phyloP scores from a whole-genome alignment of 768 basidiomycete species.

The Multifurca ochricompacta region DNA sequence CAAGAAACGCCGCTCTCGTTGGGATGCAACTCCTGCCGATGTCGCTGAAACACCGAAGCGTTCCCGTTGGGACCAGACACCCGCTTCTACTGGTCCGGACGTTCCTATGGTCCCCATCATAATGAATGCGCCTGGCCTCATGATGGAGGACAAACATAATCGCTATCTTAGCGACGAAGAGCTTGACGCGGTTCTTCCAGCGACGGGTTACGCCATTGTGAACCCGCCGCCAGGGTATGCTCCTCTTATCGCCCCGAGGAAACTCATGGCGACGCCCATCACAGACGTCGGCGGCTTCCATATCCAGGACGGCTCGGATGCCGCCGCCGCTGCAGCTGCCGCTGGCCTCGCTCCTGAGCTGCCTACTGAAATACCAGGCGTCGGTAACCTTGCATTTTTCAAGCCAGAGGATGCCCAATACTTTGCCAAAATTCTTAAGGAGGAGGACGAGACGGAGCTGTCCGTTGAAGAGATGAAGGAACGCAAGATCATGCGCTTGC shows the following conservation, averaged over 20 bases:
- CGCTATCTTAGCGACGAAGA: slow-evolving; percentile 96
- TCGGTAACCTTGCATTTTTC: slow-evolving; percentile 95
- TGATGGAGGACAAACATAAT: slow-evolving; percentile 94
- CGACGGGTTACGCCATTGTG: slow-evolving; percentile 82
- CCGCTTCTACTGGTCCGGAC: slow-evolving; percentile 50
- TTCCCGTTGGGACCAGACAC: slow-evolving; percentile 97
- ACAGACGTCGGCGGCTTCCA: slow-evolving; percentile 81
- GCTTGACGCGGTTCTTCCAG: slow-evolving; percentile 82
- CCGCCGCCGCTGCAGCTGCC: slow-evolving; percentile 79
- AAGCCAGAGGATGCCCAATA: slow-evolving; percentile 98
- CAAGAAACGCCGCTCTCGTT: slow-evolving; percentile 89
- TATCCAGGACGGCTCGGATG: slow-evolving; percentile 91
- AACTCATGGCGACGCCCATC: slow-evolving; percentile 42
- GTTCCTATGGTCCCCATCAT: slow-evolving; percentile 71
- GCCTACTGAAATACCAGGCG: slow-evolving; percentile 96
- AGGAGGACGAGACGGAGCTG: slow-evolving; percentile 90
- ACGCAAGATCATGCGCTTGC: slow-evolving; percentile 95
- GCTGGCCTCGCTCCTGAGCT: slow-evolving; percentile 89
- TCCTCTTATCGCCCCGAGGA: slow-evolving; percentile 54
- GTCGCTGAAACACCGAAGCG: slow-evolving; percentile 71
- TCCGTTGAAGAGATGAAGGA: slow-evolving; percentile 99
- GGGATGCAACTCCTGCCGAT: slow-evolving; percentile 91
- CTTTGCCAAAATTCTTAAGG: slow-evolving; percentile 91
- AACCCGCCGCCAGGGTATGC: slow-evolving; percentile 92
- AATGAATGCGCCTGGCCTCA: slow-evolving; percentile 76